Percentiles rank a stretch among this genome's conserved stretches.
Conservation (phyloP, 805 yeast species). For the Yamadazyma akitaensis region DNA sequence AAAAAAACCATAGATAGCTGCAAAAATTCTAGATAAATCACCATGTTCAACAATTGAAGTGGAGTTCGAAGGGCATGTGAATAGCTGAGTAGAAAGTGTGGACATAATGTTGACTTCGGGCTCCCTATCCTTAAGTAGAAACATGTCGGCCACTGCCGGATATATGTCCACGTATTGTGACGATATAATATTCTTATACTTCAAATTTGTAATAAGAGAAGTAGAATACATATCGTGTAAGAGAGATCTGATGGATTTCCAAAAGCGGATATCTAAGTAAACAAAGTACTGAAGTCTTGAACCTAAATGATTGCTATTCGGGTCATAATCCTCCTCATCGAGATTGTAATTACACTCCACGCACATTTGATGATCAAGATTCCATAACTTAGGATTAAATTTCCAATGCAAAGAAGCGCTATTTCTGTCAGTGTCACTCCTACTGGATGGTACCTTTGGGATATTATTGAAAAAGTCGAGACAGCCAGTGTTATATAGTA, state of each 20-base stretch:
- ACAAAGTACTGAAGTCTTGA: conserved; percentile 58
- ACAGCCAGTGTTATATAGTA: conserved; percentile 26
- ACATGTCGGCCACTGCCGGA: conserved; percentile 69
- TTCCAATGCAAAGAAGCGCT: conserved; percentile 34
- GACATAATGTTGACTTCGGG: conserved; percentile 78
- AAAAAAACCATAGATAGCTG: conserved; percentile 60
- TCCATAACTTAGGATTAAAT: conserved; percentile 44
- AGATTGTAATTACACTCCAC: conserved; percentile 47
- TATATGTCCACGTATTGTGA: conserved; percentile 81
- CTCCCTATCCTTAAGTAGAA: conserved; percentile 74
- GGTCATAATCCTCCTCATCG: conserved; percentile 22
- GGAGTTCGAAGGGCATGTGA: conserved; percentile 85
- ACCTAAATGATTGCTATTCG: conserved; percentile 33
- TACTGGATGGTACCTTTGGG: conserved; percentile 31
- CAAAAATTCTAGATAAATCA: conserved; percentile 58
- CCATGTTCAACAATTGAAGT: conserved; percentile 60
- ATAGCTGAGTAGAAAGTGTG: conserved; percentile 76
- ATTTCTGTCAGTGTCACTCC: conserved; percentile 5
- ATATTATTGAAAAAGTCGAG: conserved; percentile 34
- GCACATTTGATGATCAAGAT: conserved; percentile 39
- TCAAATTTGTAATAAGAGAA: conserved; percentile 57
- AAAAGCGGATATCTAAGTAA: conserved; percentile 67
- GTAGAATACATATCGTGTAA: conserved; percentile 65
- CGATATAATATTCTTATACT: conserved; percentile 58
- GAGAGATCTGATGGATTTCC: conserved; percentile 57